A percentile compares a stretch with the other conserved stretches of the same genome.
These are phyloP conservation scores for Pleurostoma richardsiae DNA, from an alignment of 2,329 filamentous ascomycete species.

Conservation along the genomic window DNA sequence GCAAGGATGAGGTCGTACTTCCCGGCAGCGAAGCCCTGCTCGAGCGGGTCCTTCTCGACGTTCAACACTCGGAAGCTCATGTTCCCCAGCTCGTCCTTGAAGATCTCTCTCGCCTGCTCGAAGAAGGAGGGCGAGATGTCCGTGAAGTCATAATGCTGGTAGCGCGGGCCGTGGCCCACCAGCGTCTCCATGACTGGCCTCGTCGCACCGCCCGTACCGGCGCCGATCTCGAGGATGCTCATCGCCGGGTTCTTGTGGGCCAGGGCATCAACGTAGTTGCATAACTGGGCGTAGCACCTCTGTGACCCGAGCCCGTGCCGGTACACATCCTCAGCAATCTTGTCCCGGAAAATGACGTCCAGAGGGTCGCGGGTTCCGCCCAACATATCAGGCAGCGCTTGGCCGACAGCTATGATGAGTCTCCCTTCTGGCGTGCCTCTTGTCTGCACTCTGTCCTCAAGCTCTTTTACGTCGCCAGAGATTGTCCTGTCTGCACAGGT, in stretches of 20 bases:
- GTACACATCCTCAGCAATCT: slow-evolving; percentile 17
- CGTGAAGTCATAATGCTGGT: slow-evolving; percentile 25
- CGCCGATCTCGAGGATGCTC: slow-evolving; percentile 29
- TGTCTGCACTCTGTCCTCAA: slow-evolving; percentile 6
- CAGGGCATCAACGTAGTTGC: slow-evolving; percentile 14
- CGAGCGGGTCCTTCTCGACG: slow-evolving; percentile 19
- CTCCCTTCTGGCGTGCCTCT: slow-evolving; percentile 12
- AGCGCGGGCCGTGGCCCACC: slow-evolving; percentile 8
- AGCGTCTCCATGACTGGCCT: slow-evolving; percentile 14
- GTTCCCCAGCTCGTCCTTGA: slow-evolving; percentile 11
- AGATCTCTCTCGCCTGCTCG: slow-evolving; percentile 19
- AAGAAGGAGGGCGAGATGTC: slow-evolving; percentile 34
- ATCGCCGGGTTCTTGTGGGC: slow-evolving; percentile 24
- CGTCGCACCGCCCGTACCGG: slow-evolving; percentile 26
- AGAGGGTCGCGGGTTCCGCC: slow-evolving; percentile 18
- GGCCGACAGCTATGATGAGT: slow-evolving; percentile 14
- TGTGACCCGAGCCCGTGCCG: slow-evolving; percentile 12
- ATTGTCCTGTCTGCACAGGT: neutral
- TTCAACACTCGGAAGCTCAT: slow-evolving; percentile 29
- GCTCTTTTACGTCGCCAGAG: slow-evolving; percentile 1
- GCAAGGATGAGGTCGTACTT: slow-evolving; percentile 22
- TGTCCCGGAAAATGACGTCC: slow-evolving; percentile 19
- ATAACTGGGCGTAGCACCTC: slow-evolving; percentile 10
- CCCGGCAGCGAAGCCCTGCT: slow-evolving; percentile 17
- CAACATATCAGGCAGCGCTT: slow-evolving; percentile 16